Conservation (phyloP, 148 eudicot species). For the Vaccinium macrocarpon region DNA sequence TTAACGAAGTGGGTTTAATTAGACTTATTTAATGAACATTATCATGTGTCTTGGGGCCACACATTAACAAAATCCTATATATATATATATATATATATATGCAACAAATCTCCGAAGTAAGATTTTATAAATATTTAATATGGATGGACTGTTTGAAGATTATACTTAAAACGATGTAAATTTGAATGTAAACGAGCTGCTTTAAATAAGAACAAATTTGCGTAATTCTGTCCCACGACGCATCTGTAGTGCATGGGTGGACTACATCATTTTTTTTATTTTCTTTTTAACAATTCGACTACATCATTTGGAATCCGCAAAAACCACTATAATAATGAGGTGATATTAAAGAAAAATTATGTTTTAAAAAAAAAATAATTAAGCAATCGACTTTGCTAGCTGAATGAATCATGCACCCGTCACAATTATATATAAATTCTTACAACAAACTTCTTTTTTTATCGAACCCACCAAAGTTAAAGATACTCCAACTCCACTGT, state of each 20-base stretch:
- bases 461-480: background rate
- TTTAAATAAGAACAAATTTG: background rate
- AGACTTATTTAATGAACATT: too few species aligned
- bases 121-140: too few species aligned
- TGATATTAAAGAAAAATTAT: background rate
- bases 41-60: too few species aligned
- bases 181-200: background rate
- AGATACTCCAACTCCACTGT: background rate
- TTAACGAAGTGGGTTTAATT: too few species aligned
- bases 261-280: background rate
- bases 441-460: background rate
- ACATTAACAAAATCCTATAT: too few species aligned
- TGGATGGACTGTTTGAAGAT: background rate
- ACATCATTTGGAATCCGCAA: background rate
- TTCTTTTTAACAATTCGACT: background rate
- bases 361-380: background rate
- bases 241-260: background rate
- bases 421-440: background rate
- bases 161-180: background rate
- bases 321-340: background rate
- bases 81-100: too few species aligned
- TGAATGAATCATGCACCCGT: background rate
- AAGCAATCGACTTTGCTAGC: background rate
- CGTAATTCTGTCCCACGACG: background rate
- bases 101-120: background rate